These are phyloP conservation scores for Hydrangea macrophylla DNA, from an alignment of 148 eudicot species.

Conservation along the genomic window DNA sequence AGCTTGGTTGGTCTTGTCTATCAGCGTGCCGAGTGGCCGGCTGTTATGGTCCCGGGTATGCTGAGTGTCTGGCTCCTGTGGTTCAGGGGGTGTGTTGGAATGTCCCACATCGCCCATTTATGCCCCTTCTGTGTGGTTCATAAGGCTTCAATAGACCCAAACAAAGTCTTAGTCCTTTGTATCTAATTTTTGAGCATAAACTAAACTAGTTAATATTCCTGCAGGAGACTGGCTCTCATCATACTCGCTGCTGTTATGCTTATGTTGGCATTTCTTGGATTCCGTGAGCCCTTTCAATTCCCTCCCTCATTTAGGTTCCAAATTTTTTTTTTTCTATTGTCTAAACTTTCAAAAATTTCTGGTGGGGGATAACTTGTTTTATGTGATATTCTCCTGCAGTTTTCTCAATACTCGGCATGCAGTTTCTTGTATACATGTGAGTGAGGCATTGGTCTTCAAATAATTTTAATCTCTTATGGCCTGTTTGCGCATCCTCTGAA, in stretches of 20 bases:
- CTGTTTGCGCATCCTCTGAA: too few relatives aligned
- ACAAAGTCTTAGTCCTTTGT: too few relatives aligned
- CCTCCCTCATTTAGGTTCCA: conserved; percentile 5
- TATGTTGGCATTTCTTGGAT: conserved; percentile 68
- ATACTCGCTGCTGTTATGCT: conserved; percentile 85
- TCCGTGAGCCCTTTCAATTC: conserved; percentile 52
- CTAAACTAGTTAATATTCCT: conserved; percentile 13
- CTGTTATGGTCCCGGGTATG: too few relatives aligned
- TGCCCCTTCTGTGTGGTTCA: too few relatives aligned
- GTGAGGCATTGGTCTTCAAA: conserved; percentile 25
- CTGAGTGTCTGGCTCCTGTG: too few relatives aligned
- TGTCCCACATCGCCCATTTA: too few relatives aligned
- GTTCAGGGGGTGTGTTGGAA: too few relatives aligned
- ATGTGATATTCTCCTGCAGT: conserved; percentile 41
- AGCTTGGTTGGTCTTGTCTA: too few relatives aligned
- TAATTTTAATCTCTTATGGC: conserved; percentile 6
- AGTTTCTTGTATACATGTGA: conserved; percentile 77
- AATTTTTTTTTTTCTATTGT: background rate
- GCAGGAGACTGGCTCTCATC: conserved; percentile 79
- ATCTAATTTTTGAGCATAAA: background rate
- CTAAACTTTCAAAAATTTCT: background rate
- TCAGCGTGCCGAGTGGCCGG: too few relatives aligned
- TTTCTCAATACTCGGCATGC: conserved; percentile 79
- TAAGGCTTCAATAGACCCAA: too few relatives aligned
- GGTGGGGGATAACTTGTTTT: background rate